Percentiles rank a stretch among this genome's conserved stretches.
Conservation (phyloP, 352 stramenopile species). For the Peronospora destructor region DNA sequence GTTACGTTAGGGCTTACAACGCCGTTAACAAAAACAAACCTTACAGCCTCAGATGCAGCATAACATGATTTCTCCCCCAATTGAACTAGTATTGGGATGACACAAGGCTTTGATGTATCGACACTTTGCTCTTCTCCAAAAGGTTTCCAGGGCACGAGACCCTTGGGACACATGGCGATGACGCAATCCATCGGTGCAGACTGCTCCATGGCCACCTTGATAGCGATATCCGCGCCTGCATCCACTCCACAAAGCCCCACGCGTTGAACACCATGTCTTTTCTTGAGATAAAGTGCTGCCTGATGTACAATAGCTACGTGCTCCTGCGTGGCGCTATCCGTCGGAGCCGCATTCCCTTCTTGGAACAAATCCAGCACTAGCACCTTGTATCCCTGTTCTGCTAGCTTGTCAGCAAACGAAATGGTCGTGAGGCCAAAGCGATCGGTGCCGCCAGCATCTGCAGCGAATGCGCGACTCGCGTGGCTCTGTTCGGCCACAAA, state of each 20-base stretch:
- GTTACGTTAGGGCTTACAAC: not conserved
- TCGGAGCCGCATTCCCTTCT: constrained; percentile 12
- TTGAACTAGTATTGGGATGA: constrained; percentile 55
- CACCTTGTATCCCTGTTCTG: constrained; percentile 86
- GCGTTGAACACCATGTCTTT: constrained; percentile 69
- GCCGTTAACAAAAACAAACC: constrained; percentile 6
- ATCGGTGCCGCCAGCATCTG: constrained; percentile 14
- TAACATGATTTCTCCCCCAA: constrained; percentile 60
- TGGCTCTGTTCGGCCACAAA: constrained; percentile 45
- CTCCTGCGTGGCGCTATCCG: constrained; percentile 14
- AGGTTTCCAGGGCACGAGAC: constrained; percentile 31
- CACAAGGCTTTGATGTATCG: constrained; percentile 19
- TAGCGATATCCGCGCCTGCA: constrained; percentile 55
- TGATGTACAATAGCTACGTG: constrained; percentile 36
- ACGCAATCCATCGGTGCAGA: constrained; percentile 46
- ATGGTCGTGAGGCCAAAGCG: constrained; percentile 50
- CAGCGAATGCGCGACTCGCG: constrained; percentile 28
- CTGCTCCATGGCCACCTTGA: constrained; percentile 52
- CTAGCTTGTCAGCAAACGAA: constrained; percentile 81
- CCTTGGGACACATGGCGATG: constrained; percentile 65
- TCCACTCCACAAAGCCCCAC: constrained; percentile 63
- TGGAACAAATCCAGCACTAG: constrained; percentile 53
- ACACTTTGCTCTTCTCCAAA: constrained; percentile 4
- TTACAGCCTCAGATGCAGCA: constrained; percentile 53
- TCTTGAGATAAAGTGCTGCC: constrained; percentile 50